Evolutionary conservation across 2,329 filamentous ascomycete genomes (phyloP).

Genomic region (Aspergillus unguis): DNA sequence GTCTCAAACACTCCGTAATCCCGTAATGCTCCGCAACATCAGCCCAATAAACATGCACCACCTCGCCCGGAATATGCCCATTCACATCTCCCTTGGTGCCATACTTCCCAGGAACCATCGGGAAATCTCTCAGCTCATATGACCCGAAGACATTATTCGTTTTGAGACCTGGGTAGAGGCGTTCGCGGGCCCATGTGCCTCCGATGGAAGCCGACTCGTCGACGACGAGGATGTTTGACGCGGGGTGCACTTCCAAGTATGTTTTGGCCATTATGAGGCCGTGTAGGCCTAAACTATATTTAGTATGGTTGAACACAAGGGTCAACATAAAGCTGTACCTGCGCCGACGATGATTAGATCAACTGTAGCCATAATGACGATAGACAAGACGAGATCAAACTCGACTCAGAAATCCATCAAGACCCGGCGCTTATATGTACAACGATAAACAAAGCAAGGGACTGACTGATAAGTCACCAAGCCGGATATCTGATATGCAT

Average conservation of each 20-base stretch:
- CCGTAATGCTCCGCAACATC: conserved; percentile 52
- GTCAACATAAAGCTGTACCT: not conserved
- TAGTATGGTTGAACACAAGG: not conserved
- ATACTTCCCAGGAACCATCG: conserved; percentile 56
- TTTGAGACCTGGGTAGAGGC: conserved; percentile 62
- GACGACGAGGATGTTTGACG: conserved; percentile 52
- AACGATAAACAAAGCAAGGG: not conserved
- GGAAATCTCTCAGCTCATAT: conserved; percentile 67
- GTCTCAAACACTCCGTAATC: conserved; percentile 30
- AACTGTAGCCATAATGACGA: not conserved
- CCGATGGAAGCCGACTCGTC: conserved; percentile 56
- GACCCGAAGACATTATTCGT: conserved; percentile 68
- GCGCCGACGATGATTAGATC: conserved; percentile 7
- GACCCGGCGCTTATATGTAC: too few species aligned
- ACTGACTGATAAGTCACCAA: not conserved
- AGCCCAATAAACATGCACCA: conserved; percentile 54
- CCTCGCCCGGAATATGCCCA: conserved; percentile 54
- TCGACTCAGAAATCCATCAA: too few species aligned
- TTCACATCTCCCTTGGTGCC: conserved; percentile 33
- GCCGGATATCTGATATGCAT: not conserved
- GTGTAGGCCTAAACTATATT: conserved; percentile 37
- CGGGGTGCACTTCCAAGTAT: conserved; percentile 55
- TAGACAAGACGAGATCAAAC: too few species aligned
- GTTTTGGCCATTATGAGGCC: conserved; percentile 59
- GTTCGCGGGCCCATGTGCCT: conserved; percentile 63